Conservation (phyloP, 2,329 filamentous ascomycete species). For the Onygena corvina region DNA sequence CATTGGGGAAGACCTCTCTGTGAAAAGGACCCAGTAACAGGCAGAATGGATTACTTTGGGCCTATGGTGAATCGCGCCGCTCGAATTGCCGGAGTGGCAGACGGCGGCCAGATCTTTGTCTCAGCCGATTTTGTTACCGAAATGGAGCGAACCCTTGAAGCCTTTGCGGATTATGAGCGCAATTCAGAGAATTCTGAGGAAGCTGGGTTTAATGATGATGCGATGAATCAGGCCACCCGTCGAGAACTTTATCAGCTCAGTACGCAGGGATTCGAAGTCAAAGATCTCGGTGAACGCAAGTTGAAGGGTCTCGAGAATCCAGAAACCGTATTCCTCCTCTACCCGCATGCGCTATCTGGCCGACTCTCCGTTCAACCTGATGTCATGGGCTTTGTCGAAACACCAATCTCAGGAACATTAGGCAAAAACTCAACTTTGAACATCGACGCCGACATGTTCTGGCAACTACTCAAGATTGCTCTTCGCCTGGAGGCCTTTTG, state of each 20-base stretch:
- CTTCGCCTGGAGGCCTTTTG: conserved; percentile 88
- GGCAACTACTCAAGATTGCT: conserved; percentile 80
- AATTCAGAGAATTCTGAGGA: conserved; percentile 61
- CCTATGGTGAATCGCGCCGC: conserved; percentile 98
- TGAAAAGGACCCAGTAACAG: conserved; percentile 88
- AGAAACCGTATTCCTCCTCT: conserved; percentile 88
- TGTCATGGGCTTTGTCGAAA: conserved; percentile 34
- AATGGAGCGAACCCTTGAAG: conserved; percentile 80
- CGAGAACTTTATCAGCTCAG: conserved; percentile 78
- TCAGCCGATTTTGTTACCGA: conserved; percentile 95
- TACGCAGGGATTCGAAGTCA: conserved; percentile 89
- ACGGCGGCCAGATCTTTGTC: conserved; percentile 93
- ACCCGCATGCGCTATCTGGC: conserved; percentile 75
- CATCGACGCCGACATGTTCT: conserved; percentile 74
- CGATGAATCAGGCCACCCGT: conserved; percentile 62
- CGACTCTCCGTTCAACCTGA: conserved; percentile 44
- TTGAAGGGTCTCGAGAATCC: conserved; percentile 96
- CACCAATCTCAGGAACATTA: conserved; percentile 48
- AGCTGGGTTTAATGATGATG: conserved; percentile 60
- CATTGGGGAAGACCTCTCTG: conserved; percentile 93
- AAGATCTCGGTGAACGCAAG: conserved; percentile 88
- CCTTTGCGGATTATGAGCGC: conserved; percentile 73
- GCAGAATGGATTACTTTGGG: conserved; percentile 98
- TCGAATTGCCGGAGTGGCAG: conserved; percentile 84
- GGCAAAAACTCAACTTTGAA: conserved; percentile 54